Conservation (phyloP, 805 yeast species). For the Yarrowia porcina region DNA sequence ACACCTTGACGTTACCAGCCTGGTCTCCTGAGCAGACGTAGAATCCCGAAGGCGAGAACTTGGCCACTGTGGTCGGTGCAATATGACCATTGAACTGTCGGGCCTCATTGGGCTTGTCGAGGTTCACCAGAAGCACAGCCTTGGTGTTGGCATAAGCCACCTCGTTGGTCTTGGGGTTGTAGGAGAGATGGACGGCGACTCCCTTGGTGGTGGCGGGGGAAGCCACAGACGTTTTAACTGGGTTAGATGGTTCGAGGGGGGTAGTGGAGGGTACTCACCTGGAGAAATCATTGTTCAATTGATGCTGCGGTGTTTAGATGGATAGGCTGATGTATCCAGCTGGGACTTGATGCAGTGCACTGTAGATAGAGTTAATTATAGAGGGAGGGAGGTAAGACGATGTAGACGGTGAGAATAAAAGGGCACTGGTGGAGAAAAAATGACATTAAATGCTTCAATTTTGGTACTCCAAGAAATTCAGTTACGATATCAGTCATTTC, state of each 20-base stretch:
- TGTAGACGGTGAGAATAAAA: too few relatives aligned
- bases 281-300: slow-evolving; percentile 10
- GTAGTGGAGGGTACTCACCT: background rate
- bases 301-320: slow-evolving; percentile 2
- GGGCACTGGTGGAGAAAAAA: too few relatives aligned
- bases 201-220: slow-evolving; percentile 77
- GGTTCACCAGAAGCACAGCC: slow-evolving; percentile 67
- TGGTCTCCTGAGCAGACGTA: slow-evolving; percentile 91
- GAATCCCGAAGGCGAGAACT: slow-evolving; percentile 84
- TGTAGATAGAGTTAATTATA: background rate
- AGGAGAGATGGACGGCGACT: slow-evolving; percentile 66
- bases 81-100: slow-evolving; percentile 75
- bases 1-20: slow-evolving; percentile 81
- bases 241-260: background rate
- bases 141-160: slow-evolving; percentile 82
- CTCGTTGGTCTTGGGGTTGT: slow-evolving; percentile 64
- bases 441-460: too few relatives aligned
- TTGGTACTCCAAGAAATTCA: too few relatives aligned
- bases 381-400: too few relatives aligned
- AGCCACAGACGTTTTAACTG: slow-evolving; percentile 56
- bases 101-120: slow-evolving; percentile 50
- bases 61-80: slow-evolving; percentile 72
- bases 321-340: background rate
- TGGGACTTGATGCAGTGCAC: background rate
- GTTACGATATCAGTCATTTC: too few relatives aligned